Evolutionary conservation across 73 alveolate genomes (phyloP).

Genomic region (Blepharisma stoltei): DNA sequence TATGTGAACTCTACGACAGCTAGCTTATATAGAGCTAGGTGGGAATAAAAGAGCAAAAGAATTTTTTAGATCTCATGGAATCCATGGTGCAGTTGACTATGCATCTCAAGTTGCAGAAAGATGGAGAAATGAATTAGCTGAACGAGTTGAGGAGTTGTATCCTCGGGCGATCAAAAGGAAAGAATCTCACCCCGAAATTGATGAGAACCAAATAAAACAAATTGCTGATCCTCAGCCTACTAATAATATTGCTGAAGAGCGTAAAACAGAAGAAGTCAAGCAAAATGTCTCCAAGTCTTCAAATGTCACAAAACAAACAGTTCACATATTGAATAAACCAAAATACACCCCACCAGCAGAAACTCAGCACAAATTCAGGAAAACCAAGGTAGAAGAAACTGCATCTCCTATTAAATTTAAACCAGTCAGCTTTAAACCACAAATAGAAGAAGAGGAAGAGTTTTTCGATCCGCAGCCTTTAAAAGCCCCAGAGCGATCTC

Average conservation of each 20-base stretch:
- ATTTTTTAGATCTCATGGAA: conserved; percentile 10
- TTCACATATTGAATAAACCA: too few species aligned
- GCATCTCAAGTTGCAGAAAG: conserved; percentile 21
- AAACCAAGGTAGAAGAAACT: conserved; percentile 4
- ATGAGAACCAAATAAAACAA: not conserved
- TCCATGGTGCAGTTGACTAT: conserved; percentile 14
- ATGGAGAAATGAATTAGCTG: conserved; percentile 23
- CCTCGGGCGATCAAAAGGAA: not conserved
- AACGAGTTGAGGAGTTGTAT: not conserved
- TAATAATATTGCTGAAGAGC: not conserved
- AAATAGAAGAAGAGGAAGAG: conserved; percentile 21
- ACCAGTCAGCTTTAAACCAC: conserved; percentile 10
- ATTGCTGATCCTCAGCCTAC: not conserved
- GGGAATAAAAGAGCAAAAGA: conserved; percentile 22
- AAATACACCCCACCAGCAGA: not conserved
- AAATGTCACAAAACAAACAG: too few species aligned
- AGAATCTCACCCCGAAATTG: not conserved
- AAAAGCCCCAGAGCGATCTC: not conserved
- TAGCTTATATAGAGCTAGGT: not conserved
- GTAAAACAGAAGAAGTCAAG: not conserved
- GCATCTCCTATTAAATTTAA: not conserved
- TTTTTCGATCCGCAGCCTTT: conserved; percentile 27
- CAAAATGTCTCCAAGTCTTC: not conserved
- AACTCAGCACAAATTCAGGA: conserved; percentile 20
- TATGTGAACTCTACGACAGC: conserved; percentile 29